Evolutionary conservation across 2,329 filamentous ascomycete genomes (phyloP).

Genomic region (Dothideomycetes sp.): DNA sequence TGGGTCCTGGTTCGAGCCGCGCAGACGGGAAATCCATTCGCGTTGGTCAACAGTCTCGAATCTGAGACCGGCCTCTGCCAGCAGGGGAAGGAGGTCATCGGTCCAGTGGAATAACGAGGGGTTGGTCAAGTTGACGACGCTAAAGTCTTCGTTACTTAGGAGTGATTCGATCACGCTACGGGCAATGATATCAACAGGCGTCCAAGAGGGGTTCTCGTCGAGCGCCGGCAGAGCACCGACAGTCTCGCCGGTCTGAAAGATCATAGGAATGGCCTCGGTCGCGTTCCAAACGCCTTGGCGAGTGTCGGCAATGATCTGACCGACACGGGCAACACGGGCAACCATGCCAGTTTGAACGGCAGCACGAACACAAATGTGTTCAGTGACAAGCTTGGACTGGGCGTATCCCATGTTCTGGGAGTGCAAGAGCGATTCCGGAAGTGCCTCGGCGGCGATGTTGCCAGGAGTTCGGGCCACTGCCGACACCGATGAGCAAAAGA

Average conservation of each 20-base stretch:
- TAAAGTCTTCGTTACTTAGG: conserved; percentile 10
- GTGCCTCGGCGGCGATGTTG: conserved; percentile 23
- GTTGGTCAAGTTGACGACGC: conserved; percentile 35
- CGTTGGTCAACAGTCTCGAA: conserved; percentile 33
- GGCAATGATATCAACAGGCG: conserved; percentile 33
- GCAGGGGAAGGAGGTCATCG: conserved; percentile 39
- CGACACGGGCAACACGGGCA: conserved; percentile 19
- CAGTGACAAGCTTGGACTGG: conserved; percentile 13
- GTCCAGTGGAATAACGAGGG: conserved; percentile 41
- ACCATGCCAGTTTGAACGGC: conserved; percentile 15
- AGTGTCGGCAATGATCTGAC: conserved; percentile 30
- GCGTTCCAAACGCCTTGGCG: conserved; percentile 36
- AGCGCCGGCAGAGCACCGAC: conserved; percentile 36
- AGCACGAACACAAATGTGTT: conserved; percentile 24
- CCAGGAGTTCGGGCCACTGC: conserved; percentile 26
- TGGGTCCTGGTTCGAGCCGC: conserved; percentile 31
- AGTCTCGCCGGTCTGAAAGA: conserved; percentile 36
- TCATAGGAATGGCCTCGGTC: conserved; percentile 44
- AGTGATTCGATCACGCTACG: conserved; percentile 21
- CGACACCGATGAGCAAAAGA: conserved; percentile 40
- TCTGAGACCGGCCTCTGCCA: conserved; percentile 33
- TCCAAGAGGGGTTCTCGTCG: conserved; percentile 33
- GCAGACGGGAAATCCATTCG: conserved; percentile 36
- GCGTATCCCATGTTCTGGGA: conserved; percentile 14
- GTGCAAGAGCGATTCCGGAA: conserved; percentile 17